Base-by-base conservation (phyloP, 345 rosid genomes). In the Cardamine occulta region DNA sequence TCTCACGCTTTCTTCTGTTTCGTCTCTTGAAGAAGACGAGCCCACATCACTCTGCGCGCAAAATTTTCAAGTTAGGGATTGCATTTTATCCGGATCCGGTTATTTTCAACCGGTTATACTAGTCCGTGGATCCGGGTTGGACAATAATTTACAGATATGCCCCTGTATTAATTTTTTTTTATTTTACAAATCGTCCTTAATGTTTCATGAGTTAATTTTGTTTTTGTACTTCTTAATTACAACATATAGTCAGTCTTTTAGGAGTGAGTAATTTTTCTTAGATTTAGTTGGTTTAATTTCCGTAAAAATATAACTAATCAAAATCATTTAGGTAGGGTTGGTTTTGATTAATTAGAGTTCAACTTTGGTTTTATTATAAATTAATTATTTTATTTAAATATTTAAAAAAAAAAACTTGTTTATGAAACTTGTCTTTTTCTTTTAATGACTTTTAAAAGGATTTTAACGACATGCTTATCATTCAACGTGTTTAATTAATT, bases 41-140 rank as follows among this genome's bases (percentile, higher is more conserved):
- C 19, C 68, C 4, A 2, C 14, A 55, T 21, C 2, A 32, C 12
- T 48, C 60, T 72, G 61, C 68, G 44, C 40, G 1, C 1, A 15
- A 28, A 4, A 0, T 70, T 57, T 68, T 40, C 8, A 39, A 68
- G 28, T 37, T 66, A 69, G 28, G 52, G 34, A 15, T 34, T 6
- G 11, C 11, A 1, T 34, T 34, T 34, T 8, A 34, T 7, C 8
- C 37, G 9, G 0, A 34, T 8, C 3, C 29, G 29, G 29, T 28
- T 28, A 28, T 34, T 34, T 66, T 56, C 13, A 32, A 29, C 10
- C 10, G 24, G 3, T 21, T 65, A 18, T 26, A 24, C 12, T 29
- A 7, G 61, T 68, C 53, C 6, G n/a, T 18, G 26, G 26, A 45
- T 47, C 55, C 62, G 63, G 64, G 62, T 55, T 67, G 15, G 48